Base-by-base conservation (phyloP, 78 protist species). In the Dictyostelium brefeldianum region DNA sequence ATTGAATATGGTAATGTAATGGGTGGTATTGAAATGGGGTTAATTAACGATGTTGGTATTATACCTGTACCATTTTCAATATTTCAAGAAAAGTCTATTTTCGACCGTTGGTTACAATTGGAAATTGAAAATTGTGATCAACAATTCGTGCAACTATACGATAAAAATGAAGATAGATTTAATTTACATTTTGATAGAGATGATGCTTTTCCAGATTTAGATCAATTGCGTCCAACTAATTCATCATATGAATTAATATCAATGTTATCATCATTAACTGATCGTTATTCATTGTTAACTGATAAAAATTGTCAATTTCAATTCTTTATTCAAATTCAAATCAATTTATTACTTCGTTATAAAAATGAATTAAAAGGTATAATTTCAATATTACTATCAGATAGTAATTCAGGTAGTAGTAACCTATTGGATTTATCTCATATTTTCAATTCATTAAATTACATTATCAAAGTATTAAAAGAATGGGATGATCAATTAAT, bases 401-500 rank as follows among this genome's bases (percentile, higher is more conserved):
- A 46, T 18, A 59, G 51, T 14, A 59, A 56, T 17, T 36, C 43
- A 3, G 77, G 53, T 54, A 80, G 78, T 47, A 3, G 20, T 18
- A 81, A 87, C 18, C 41, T 87, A 43, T 17, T 11, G 29, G 93
- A 87, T 74, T 29, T 77, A 22, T 53, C 67, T 9, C 51, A 25
- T 5, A 62, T 87, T 15, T 87, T 47, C 53, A 87, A 87, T 53
- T 64, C 79, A 18, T 75, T 77, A 18, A 53, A 71, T 18, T 87
- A 87, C 20, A 27, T 78, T 18, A 64, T 59, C 4, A 64, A 36
- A 17, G 67, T 87, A 12, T 50, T 87, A 18, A 56, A 65, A 50
- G 83, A 77, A 22, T 87, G 93, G 93, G 84, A 87, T 77, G 84
- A 87, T 50, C 73, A 87, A 64, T 51, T 87, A 11, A 46, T 81